Conservation (phyloP, 2,329 filamentous ascomycete species). For the Grosmannia serpens region DNA sequence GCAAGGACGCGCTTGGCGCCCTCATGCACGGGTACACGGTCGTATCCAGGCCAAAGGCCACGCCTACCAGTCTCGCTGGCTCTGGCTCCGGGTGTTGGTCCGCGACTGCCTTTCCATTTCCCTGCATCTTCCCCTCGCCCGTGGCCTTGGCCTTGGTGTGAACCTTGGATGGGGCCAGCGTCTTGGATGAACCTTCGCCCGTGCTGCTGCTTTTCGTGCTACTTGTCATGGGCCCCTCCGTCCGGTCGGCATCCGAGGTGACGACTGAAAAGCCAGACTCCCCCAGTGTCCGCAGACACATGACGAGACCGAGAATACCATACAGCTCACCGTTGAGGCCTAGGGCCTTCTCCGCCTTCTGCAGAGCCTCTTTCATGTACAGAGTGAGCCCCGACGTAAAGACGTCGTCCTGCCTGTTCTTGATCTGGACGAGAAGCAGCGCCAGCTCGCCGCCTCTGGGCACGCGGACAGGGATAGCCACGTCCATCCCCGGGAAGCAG, state of each 20-base stretch:
- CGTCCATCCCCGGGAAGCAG: conserved; percentile 2
- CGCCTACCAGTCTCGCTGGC: not conserved
- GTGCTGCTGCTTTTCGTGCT: too few species aligned
- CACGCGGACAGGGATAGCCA: not conserved
- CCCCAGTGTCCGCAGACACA: not conserved
- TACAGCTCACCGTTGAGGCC: not conserved
- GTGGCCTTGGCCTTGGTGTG: not conserved
- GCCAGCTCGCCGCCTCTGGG: not conserved
- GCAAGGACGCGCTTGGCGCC: too few species aligned
- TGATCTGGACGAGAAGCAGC: not conserved
- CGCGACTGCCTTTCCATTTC: too few species aligned
- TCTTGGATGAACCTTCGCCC: too few species aligned
- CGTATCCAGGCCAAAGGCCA: not conserved
- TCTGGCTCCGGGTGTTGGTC: not conserved
- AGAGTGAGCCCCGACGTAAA: not conserved
- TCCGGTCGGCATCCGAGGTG: too few species aligned
- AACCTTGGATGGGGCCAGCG: too few species aligned
- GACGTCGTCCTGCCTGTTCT: not conserved
- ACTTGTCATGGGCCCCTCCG: too few species aligned
- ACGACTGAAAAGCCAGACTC: too few species aligned
- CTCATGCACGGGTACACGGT: not conserved
- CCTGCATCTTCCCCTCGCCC: not conserved
- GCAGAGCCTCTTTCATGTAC: conserved; percentile 1
- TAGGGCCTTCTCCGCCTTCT: not conserved
- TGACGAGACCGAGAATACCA: not conserved